These are phyloP conservation scores for Colletotrichum graminicola DNA, from an alignment of 2,329 filamentous ascomycete species.

Conservation along the genomic window DNA sequence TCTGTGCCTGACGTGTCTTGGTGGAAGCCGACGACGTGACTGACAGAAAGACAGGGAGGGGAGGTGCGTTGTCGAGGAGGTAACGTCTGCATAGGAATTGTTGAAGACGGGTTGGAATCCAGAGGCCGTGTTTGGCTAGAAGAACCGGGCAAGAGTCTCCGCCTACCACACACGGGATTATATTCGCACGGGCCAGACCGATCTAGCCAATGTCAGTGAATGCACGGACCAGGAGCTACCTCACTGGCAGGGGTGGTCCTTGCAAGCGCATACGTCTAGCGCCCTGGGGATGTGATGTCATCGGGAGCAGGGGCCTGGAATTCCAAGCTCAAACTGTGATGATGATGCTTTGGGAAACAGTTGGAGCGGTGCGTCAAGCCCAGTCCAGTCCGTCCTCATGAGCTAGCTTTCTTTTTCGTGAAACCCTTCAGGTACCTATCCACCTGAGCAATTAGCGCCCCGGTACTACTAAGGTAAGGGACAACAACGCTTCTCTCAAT, in stretches of 20 bases:
- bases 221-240: conserved; percentile 28
- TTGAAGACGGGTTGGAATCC: background rate
- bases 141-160: conserved; percentile 38
- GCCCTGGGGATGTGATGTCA: conserved; percentile 36
- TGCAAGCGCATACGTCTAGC: background rate
- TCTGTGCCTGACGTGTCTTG: conserved; percentile 20
- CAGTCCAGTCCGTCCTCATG: conserved; percentile 16
- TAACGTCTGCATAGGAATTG: background rate
- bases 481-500: conserved; percentile 26
- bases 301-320: conserved; percentile 19
- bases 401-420: conserved; percentile 39
- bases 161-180: conserved; percentile 19
- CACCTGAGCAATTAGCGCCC: background rate
- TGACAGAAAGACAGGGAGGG: conserved; percentile 1
- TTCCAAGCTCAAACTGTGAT: conserved; percentile 26
- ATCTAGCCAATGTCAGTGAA: conserved; percentile 29
- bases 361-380: conserved; percentile 5
- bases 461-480: background rate
- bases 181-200: conserved; percentile 26
- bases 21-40: background rate
- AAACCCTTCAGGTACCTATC: conserved; percentile 17
- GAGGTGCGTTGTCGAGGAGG: conserved; percentile 17
- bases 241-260: conserved; percentile 24
- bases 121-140: background rate
- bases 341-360: conserved; percentile 31